Conservation (phyloP, 2,329 filamentous ascomycete genomes). For the Aspergillus caelatus region DNA sequence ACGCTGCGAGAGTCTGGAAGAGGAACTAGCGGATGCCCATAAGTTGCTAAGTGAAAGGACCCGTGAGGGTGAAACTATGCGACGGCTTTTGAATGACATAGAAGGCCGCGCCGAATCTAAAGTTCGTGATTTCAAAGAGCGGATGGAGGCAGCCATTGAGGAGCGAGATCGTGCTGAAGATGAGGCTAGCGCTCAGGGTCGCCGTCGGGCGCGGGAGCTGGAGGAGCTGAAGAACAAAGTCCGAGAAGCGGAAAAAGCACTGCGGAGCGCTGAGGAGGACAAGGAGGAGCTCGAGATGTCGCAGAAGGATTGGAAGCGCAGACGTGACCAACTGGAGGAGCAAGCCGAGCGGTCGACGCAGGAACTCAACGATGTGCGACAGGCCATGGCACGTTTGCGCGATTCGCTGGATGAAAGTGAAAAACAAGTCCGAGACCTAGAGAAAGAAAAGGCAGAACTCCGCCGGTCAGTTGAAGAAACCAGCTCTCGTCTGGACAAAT, state of each 20-base stretch:
- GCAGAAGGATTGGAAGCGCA: slow-evolving; percentile 73
- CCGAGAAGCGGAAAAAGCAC: slow-evolving; percentile 77
- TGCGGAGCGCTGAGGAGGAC: slow-evolving; percentile 71
- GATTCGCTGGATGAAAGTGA: slow-evolving; percentile 86
- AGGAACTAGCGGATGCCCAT: slow-evolving; percentile 88
- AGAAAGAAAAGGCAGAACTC: slow-evolving; percentile 78
- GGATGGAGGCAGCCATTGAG: slow-evolving; percentile 87
- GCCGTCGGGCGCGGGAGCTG: slow-evolving; percentile 76
- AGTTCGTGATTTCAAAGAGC: slow-evolving; percentile 83
- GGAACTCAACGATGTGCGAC: slow-evolving; percentile 74
- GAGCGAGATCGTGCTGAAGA: slow-evolving; percentile 93
- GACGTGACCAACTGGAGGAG: slow-evolving; percentile 75
- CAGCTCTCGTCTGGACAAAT: slow-evolving; percentile 74
- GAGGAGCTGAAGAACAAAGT: slow-evolving; percentile 82
- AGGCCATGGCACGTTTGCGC: slow-evolving; percentile 76
- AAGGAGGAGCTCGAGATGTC: slow-evolving; percentile 75
- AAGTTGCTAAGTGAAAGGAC: slow-evolving; percentile 83
- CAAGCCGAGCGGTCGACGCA: slow-evolving; percentile 68
- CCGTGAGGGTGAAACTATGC: slow-evolving; percentile 93
- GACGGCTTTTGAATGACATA: slow-evolving; percentile 80
- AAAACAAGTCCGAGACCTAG: slow-evolving; percentile 77
- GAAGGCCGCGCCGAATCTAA: slow-evolving; percentile 80
- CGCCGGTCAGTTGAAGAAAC: slow-evolving; percentile 77
- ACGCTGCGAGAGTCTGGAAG: slow-evolving; percentile 82
- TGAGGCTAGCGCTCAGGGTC: slow-evolving; percentile 76